Conservation (phyloP, 768 basidiomycete species). For the Tremella yokohamensis region DNA sequence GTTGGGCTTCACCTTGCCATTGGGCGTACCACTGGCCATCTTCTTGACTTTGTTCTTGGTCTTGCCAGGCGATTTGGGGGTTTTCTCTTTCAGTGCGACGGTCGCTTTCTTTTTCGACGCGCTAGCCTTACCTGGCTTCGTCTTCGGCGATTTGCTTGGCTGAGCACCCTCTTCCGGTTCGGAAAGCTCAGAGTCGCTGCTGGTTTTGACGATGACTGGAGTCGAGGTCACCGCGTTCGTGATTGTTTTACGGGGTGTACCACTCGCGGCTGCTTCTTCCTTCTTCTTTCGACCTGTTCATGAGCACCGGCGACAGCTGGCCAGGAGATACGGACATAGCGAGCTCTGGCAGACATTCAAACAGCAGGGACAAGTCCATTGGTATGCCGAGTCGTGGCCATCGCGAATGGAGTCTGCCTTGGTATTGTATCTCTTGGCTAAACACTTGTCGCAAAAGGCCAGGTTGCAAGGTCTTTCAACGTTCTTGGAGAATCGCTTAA, state of each 20-base stretch:
- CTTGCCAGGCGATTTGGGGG: neutral
- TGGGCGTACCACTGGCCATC: neutral
- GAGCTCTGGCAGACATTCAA: constrained; percentile 20
- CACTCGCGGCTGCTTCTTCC: neutral
- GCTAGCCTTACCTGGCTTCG: neutral
- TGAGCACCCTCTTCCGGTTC: neutral
- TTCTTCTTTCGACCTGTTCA: constrained; percentile 1
- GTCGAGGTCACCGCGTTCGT: neutral
- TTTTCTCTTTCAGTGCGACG: neutral
- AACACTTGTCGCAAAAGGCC: constrained; percentile 23
- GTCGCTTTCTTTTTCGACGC: constrained; percentile 2
- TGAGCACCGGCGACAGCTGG: neutral
- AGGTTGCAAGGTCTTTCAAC: constrained; percentile 14
- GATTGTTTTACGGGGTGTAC: neutral
- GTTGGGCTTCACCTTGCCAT: constrained; percentile 1
- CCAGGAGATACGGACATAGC: constrained; percentile 17
- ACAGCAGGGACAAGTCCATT: constrained; percentile 26
- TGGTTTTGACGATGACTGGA: neutral
- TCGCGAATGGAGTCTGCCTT: constrained; percentile 2
- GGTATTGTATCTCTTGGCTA: constrained; percentile 17
- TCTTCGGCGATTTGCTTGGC: neutral
- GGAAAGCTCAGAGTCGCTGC: neutral
- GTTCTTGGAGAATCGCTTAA: constrained; percentile 5
- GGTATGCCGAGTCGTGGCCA: constrained; percentile 1
- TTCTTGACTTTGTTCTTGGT: constrained; percentile 7